Conservation (phyloP, 495 filamentous ascomycete species). For the Penicillium desertorum region DNA sequence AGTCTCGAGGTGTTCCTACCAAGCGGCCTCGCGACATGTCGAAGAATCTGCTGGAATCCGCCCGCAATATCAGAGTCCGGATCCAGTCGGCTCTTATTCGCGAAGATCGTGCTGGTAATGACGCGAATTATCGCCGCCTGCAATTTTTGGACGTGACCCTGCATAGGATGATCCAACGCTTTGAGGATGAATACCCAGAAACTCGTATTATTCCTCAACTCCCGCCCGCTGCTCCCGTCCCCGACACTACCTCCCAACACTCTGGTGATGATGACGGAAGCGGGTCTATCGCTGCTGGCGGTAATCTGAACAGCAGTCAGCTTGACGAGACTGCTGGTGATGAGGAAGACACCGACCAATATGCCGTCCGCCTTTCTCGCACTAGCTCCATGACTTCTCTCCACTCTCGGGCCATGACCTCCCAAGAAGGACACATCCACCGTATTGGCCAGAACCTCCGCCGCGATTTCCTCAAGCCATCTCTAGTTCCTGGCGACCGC, state of each 20-base stretch:
- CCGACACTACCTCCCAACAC: constrained; percentile 42
- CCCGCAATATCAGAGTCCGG: constrained; percentile 79
- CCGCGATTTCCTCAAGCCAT: constrained; percentile 59
- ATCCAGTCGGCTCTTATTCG: constrained; percentile 82
- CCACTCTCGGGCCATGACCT: constrained; percentile 71
- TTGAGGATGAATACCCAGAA: constrained; percentile 95
- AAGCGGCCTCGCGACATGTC: constrained; percentile 88
- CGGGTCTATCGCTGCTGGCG: constrained; percentile 34
- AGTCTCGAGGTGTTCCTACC: constrained; percentile 41
- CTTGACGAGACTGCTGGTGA: constrained; percentile 43
- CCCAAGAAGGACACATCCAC: constrained; percentile 88
- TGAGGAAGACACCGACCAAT: constrained; percentile 51
- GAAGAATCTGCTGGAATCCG: constrained; percentile 79
- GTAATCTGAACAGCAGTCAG: constrained; percentile 33
- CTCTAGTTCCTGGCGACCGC: constrained; percentile 30
- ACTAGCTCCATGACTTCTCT: constrained; percentile 77
- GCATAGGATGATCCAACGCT: constrained; percentile 85
- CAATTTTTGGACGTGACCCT: constrained; percentile 89
- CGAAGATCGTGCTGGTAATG: constrained; percentile 65
- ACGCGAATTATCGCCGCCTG: constrained; percentile 75
- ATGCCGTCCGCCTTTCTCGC: constrained; percentile 57
- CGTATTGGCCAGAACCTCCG: constrained; percentile 80
- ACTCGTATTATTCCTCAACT: constrained; percentile 55
- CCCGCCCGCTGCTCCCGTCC: constrained; percentile 18
- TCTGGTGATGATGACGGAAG: constrained; percentile 43